Conservation (phyloP, 148 eudicot genomes). For the Diospyros kaki region DNA sequence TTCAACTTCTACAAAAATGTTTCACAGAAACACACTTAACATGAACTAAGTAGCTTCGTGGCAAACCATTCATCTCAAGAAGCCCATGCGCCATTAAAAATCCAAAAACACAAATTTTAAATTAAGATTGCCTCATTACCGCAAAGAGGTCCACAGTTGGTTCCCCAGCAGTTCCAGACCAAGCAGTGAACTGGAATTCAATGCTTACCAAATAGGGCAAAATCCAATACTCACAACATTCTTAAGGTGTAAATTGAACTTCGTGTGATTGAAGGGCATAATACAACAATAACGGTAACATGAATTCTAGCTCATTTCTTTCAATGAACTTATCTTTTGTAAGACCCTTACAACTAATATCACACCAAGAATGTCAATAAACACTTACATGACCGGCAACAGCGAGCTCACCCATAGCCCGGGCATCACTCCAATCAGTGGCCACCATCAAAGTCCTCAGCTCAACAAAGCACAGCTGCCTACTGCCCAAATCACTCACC, state of each 20-base stretch:
- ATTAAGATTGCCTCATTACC: too few species aligned
- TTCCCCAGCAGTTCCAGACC: neutral
- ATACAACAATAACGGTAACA: neutral
- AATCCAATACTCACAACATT: neutral
- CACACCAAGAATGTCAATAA: neutral
- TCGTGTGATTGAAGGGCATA: neutral
- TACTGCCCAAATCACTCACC: slow-evolving; percentile 57
- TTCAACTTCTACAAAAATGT: neutral
- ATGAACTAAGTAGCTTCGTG: too few species aligned
- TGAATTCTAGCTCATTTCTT: neutral
- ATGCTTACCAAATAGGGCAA: neutral
- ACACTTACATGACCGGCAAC: slow-evolving; percentile 87
- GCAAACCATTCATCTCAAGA: too few species aligned
- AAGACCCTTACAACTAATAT: neutral
- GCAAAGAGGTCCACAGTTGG: neutral
- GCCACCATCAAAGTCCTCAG: slow-evolving; percentile 97
- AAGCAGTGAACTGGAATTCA: slow-evolving; percentile 1
- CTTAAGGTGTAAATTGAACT: neutral
- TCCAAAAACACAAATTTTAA: too few species aligned
- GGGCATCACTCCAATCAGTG: slow-evolving; percentile 83
- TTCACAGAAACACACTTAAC: neutral
- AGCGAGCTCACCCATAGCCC: slow-evolving; percentile 77
- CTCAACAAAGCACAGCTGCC: slow-evolving; percentile 66
- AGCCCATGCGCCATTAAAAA: too few species aligned
- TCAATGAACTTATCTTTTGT: too few species aligned